Evolutionary conservation across 768 basidiomycete genomes (phyloP).

Genomic region (Pleurotus cornucopiae): DNA sequence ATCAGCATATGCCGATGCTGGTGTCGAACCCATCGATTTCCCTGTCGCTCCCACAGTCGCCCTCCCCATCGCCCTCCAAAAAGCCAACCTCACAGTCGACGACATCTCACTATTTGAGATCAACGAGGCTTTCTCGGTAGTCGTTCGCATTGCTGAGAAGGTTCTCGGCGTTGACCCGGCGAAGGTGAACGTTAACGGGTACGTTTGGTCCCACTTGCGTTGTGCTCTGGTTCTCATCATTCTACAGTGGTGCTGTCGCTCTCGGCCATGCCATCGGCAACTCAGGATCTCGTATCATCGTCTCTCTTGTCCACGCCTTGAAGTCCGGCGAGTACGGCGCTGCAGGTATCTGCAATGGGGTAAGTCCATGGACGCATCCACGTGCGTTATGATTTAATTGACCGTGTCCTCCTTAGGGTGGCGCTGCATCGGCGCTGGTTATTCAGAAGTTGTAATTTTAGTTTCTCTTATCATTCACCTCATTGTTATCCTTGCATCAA

Average conservation of each 20-base stretch:
- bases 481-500: slow-evolving; percentile 8
- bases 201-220: slow-evolving; percentile 22
- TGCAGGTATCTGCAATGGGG: slow-evolving; percentile 96
- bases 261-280: slow-evolving; percentile 96
- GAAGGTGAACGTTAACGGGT: slow-evolving; percentile 91
- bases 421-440: slow-evolving; percentile 87
- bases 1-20: slow-evolving; percentile 92
- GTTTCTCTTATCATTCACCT: slow-evolving; percentile 8
- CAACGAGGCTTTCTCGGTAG: slow-evolving; percentile 97
- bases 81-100: slow-evolving; percentile 74
- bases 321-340: slow-evolving; percentile 92
- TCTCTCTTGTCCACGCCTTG: slow-evolving; percentile 88
- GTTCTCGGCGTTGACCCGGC: slow-evolving; percentile 76
- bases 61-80: slow-evolving; percentile 81
- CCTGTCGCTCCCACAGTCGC: slow-evolving; percentile 92
- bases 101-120: slow-evolving; percentile 94
- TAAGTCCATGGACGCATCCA: slow-evolving; percentile 36
- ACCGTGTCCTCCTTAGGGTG: slow-evolving; percentile 53
- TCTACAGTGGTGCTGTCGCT: slow-evolving; percentile 86
- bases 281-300: slow-evolving; percentile 91
- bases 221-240: slow-evolving; percentile 8
- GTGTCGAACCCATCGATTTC: slow-evolving; percentile 96
- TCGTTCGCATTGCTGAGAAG: slow-evolving; percentile 88
- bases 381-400: slow-evolving; percentile 9
- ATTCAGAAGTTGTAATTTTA: slow-evolving; percentile 74